Evolutionary conservation across 2,329 filamentous ascomycete species (phyloP), one percentile per base, ranked within the genome.

Genomic region (Pseudogymnoascus sp.): DNA sequence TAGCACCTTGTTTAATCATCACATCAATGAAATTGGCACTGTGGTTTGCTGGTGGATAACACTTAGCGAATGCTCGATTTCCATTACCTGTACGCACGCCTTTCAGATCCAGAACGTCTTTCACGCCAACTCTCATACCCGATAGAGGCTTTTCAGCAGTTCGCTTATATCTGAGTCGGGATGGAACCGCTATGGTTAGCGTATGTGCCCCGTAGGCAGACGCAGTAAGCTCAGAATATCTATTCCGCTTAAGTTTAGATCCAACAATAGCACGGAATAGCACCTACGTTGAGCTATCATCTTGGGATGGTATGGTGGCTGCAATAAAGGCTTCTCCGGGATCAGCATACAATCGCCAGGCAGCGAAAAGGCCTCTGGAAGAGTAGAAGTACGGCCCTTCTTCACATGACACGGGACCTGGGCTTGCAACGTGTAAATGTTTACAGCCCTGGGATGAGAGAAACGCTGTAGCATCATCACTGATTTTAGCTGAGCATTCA

Each of bases 81-180:
- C 83, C 84, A 30, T 79, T 74, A 1, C 76, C 76, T 0, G 81
- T 84, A 10, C 75, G 75, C 0, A 84, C 69, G 1, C 84, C 84
- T 19, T 77, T 75, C 37, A 86, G 70, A 63, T 83, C 75, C 65
- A 77, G 83, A 52, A 85, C 81, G 64, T 87, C 84, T 68, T 87
- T 88, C 59, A 86, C 75, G 0, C 77, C 83, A 0, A 86, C 68
- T 15, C 84, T 12, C 8, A 62, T 37, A 23, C 58, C 39, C 7
- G 38, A 28, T 21, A 60, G 23, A 10, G 58, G 34, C 3, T 35
- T 35, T 15, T 35, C 34, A 8, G 13, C 34, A 8, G 34, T 35
- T 8, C 13, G 34, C 8, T 35, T 35, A 15, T 35, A 35, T 15
- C 13, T 35, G 1, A 35, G 34, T 8, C 34, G 34, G 5, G 34